These are phyloP conservation scores for Spathaspora girioi DNA, from an alignment of 805 yeast genomes.

Conservation along the genomic window DNA sequence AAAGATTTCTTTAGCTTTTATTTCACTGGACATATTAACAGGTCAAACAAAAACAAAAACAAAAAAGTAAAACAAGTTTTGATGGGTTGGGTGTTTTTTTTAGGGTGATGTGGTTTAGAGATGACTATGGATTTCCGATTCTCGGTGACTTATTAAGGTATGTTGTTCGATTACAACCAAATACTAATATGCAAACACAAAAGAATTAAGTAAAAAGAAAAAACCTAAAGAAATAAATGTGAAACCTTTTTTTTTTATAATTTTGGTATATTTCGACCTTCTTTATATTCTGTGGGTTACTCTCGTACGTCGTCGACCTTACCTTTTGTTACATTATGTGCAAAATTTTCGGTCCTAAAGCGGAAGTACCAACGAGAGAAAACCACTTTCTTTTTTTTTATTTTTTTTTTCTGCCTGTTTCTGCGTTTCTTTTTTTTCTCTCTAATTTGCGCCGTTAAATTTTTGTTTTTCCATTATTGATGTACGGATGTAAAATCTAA, in stretches of 20 bases:
- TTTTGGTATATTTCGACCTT: background rate
- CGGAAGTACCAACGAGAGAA: background rate
- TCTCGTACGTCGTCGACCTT: background rate
- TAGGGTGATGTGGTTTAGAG: background rate
- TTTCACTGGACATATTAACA: conserved; percentile 12
- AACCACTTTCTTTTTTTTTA: background rate
- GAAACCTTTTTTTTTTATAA: background rate
- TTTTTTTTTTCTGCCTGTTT: background rate
- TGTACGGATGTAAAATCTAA: background rate
- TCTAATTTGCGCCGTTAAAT: background rate
- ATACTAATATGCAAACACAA: background rate
- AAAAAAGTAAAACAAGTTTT: too few species aligned
- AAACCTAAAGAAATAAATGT: background rate
- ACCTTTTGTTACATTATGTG: background rate
- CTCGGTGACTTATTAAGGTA: background rate
- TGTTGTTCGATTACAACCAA: background rate
- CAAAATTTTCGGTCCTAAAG: background rate
- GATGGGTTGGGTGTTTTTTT: background rate
- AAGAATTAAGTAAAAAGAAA: background rate
- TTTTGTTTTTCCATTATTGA: background rate
- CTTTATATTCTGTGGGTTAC: background rate
- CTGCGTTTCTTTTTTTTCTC: background rate
- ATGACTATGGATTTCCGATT: background rate
- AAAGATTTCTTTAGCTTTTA: conserved; percentile 32
- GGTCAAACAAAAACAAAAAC: too few species aligned